A percentile compares a stretch with the other conserved stretches of the same genome.
Evolutionary conservation across 2,329 filamentous ascomycete genomes (phyloP).

Genomic region (Pseudocercospora eumusae): DNA sequence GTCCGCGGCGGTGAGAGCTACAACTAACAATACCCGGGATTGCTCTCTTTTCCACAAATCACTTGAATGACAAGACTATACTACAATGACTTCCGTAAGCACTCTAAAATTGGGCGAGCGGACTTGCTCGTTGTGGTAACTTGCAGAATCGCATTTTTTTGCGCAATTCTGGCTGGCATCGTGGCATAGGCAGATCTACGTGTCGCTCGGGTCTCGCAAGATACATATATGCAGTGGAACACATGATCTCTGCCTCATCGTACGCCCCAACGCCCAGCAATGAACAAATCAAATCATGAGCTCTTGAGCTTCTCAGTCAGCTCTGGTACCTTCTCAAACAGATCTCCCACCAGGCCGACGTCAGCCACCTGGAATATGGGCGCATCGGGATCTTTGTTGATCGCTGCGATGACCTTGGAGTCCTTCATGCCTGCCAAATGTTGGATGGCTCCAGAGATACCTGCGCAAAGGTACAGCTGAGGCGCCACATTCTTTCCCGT

Average conservation of each 20-base stretch:
- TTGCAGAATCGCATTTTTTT: background rate
- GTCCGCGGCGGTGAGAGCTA: conserved; percentile 5
- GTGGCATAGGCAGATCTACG: conserved; percentile 3
- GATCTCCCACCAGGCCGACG: conserved; percentile 89
- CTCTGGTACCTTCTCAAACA: conserved; percentile 95
- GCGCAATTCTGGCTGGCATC: background rate
- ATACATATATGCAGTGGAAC: conserved; percentile 8
- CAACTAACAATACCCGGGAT: background rate
- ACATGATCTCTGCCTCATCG: conserved; percentile 6
- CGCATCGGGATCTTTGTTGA: conserved; percentile 96
- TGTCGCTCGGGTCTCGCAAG: conserved; percentile 11
- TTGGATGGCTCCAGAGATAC: conserved; percentile 96
- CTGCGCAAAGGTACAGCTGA: conserved; percentile 90
- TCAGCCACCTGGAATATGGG: conserved; percentile 98
- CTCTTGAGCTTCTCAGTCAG: conserved; percentile 89
- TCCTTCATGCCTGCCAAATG: conserved; percentile 99
- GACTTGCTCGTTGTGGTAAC: background rate
- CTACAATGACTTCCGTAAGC: background rate
- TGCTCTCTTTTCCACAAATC: background rate
- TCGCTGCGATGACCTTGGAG: conserved; percentile 97
- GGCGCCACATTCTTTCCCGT: conserved; percentile 98
- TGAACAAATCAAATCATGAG: conserved; percentile 18
- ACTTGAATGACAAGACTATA: background rate
- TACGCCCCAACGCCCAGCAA: conserved; percentile 7
- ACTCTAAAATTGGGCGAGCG: background rate